Base-by-base conservation (phyloP, 495 filamentous ascomycete genomes). In the Trichoderma virens region DNA sequence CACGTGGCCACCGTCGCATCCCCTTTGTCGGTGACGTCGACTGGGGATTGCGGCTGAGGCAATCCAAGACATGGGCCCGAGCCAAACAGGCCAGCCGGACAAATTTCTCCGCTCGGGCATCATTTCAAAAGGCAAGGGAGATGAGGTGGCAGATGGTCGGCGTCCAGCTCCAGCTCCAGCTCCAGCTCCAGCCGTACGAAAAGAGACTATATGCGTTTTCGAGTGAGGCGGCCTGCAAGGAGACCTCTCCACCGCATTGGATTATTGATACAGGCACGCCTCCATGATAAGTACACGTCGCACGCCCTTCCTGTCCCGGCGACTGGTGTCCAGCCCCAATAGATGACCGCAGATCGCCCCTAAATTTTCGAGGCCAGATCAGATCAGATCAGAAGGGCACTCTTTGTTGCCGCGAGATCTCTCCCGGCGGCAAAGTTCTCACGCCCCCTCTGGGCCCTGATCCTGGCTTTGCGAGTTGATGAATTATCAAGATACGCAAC, bases 321-420 rank as follows among this genome's bases (percentile, higher is more conserved):
- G 43, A 47, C 1, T 7, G 2, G 13, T 16, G 41, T 56, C 25
- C 27, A 11, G 23, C 51, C 18, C 51, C 51, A 56, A 56, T 56
- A 28, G 51, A 56, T 13, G 27, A 18, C 51, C 51, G 51, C 51
- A 56, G 51, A 56, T 56, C 51, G 51, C 51, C 51, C 51, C 51
- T 56, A 56, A 30, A 56, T 9, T 56, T 30, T 5, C 51, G 27
- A 13, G 51, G 51, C 51, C 51, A 56, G 51, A 56, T 56, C 51
- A 56, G 51, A 56, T 56, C 51, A 56, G 51, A 56, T 56, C 51
- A 27, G 27, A 30, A 11, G 23, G 11, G 1, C 51, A 3, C 28
- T 30, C 51, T 30, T 27, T 56, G 51, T 27, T 56, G 51, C 27
- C 51, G 51, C 11, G 25, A 56, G 23, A 56, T 30, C 51, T 56